Evolutionary conservation across 2,329 filamentous ascomycete genomes (phyloP), one percentile per base, ranked within the genome.

Genomic region (Bipolaris victoriae): DNA sequence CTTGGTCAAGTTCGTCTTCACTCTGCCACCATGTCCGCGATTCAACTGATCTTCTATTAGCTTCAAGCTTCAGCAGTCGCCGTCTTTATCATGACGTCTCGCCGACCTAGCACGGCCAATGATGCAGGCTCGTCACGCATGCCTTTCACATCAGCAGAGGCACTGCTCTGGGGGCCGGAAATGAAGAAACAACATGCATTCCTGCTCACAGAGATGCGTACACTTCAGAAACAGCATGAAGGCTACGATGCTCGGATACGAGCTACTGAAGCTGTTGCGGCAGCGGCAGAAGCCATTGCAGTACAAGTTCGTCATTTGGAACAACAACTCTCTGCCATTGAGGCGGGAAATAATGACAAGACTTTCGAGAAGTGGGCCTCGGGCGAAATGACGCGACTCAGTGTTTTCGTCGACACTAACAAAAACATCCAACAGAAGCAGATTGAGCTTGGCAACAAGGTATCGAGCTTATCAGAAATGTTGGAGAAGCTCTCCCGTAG

Each of bases 131-230:
- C 47, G 10, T 45, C 58, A 37, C 62, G 65, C 9, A 61, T 67
- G 50, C 56, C 67, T 9, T 65, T 66, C 29, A 57, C 59, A 33
- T 60, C 66, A 2, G 66, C 60, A 13, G 66, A 68, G 49, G 61
- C 67, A 7, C 68, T 80, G 5, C 65, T 80, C 7, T 80, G 78
- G 77, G 75, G 73, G 1, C 72, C 77, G 26, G 75, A 78, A 45
- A 66, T 79, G 29, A 75, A 76, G 56, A 68, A 72, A 24, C 71
- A 79, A 43, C 71, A 80, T 55, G 63, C 58, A 3, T 63, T 69
- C 44, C 66, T 80, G 3, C 68, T 76, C 6, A 54, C 62, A 0
- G 73, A 76, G 18, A 69, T 79, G 65, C 68, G 72, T 45, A 55
- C 64, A 9, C 68, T 79, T n/a, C 76, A 79, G 35, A 36, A 51